phyloP scores from a whole-genome alignment of 495 filamentous ascomycete genomes.

The Penicillium argentinense region DNA sequence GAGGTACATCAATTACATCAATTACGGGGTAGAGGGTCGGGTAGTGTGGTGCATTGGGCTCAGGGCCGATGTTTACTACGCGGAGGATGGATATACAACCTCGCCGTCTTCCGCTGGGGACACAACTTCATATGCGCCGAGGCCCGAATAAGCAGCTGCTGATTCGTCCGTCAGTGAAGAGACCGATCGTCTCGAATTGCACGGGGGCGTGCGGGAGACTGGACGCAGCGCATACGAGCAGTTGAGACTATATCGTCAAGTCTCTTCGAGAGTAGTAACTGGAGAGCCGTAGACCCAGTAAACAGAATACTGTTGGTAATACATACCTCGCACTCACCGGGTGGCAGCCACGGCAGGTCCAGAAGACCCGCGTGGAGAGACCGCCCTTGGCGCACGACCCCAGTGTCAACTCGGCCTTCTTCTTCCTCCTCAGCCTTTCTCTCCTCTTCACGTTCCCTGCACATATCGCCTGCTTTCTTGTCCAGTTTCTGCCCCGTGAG shows the following conservation, averaged over 20 bases:
- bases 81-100: background rate
- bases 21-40: too few relatives aligned
- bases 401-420: conserved; percentile 2
- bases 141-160: conserved; percentile 29
- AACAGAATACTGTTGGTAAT: background rate
- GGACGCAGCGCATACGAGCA: too few relatives aligned
- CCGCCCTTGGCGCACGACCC: conserved; percentile 20
- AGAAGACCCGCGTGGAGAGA: conserved; percentile 13
- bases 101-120: conserved; percentile 1
- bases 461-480: conserved; percentile 10
- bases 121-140: conserved; percentile 13
- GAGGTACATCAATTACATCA: too few relatives aligned
- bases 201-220: background rate
- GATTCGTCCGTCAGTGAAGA: conserved; percentile 19
- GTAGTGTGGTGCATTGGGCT: conserved; percentile 5
- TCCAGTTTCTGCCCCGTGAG: conserved; percentile 9
- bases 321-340: conserved; percentile 8
- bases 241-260: too few relatives aligned
- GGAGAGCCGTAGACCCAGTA: too few relatives aligned
- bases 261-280: too few relatives aligned
- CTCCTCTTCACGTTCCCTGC: conserved; percentile 6
- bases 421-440: conserved; percentile 9
- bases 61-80: too few relatives aligned
- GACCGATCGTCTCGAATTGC: background rate
- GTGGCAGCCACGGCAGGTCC: conserved; percentile 26